phyloP scores from a whole-genome alignment of 768 basidiomycete genomes.

The Coprinopsis strossmayeri region DNA sequence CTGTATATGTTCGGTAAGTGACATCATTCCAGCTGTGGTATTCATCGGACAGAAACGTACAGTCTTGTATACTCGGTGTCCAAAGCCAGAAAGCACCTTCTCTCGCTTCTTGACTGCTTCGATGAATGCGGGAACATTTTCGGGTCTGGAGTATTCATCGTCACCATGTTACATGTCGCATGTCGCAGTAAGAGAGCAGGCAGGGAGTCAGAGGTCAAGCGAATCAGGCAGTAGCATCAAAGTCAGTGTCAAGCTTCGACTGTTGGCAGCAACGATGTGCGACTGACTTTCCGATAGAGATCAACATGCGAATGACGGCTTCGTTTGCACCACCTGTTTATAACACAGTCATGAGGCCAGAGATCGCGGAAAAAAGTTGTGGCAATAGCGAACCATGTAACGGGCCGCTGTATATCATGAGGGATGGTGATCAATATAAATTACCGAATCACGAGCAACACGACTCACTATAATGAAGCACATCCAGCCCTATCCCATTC shows the following conservation, averaged over 20 bases:
- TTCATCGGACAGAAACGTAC: too few species aligned
- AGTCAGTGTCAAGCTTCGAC: neutral
- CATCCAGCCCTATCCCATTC: conserved; percentile 60
- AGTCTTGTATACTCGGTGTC: conserved; percentile 82
- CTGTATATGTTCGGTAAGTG: too few species aligned
- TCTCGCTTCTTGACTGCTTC: conserved; percentile 85
- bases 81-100: conserved; percentile 86
- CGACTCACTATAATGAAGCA: conserved; percentile 77
- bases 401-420: conserved; percentile 45
- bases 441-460: neutral
- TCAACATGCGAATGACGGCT: conserved; percentile 90
- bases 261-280: neutral
- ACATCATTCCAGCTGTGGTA: too few species aligned
- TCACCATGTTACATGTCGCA: neutral
- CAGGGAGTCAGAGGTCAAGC: neutral
- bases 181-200: too few species aligned
- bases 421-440: conserved; percentile 2
- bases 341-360: conserved; percentile 4
- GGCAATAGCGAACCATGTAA: conserved; percentile 45
- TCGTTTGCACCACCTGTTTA: conserved; percentile 78
- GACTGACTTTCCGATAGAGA: conserved; percentile 74
- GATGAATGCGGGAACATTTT: conserved; percentile 80
- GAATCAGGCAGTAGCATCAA: neutral
- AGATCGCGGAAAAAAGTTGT: neutral
- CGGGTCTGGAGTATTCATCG: conserved; percentile 40